Evolutionary conservation across 1,284 basidiomycete species (phyloP).

Genomic region (Fomes fomentarius): DNA sequence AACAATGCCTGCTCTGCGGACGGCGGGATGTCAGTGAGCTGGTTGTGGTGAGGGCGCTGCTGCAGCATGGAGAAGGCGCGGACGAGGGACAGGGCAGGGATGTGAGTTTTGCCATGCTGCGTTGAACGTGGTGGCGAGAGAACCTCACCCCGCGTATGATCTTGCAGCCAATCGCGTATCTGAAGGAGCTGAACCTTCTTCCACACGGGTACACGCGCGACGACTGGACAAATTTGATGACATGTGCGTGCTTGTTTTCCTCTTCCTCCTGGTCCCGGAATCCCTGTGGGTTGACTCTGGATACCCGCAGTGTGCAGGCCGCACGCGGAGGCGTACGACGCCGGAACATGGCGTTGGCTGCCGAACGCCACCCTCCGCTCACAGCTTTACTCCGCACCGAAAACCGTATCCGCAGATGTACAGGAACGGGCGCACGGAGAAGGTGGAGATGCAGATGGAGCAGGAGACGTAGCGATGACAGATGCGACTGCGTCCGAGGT

Average conservation of each 20-base stretch:
- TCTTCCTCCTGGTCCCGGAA: neutral
- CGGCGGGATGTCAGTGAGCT: constrained; percentile 3
- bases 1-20: constrained; percentile 12
- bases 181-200: constrained; percentile 3
- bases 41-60: constrained; percentile 6
- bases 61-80: constrained; percentile 1
- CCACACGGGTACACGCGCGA: constrained; percentile 10
- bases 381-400: neutral
- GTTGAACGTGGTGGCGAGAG: no score
- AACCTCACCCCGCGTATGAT: no score
- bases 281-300: neutral
- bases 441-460: constrained; percentile 1
- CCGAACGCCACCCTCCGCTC: constrained; percentile 3
- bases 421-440: no score
- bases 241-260: neutral
- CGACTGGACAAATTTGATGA: constrained; percentile 18
- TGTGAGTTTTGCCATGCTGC: no score
- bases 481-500: no score
- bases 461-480: constrained; percentile 5
- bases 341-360: constrained; percentile 9
- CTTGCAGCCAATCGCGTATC: constrained; percentile 8
- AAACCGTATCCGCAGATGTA: no score
- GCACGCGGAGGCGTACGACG: constrained; percentile 11
- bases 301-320: constrained; percentile 2
- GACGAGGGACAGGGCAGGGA: neutral